A percentile compares a stretch with the other conserved stretches of the same genome.
Conservation (phyloP, 2,329 filamentous ascomycete species). For the Scedosporium dehoogii region DNA sequence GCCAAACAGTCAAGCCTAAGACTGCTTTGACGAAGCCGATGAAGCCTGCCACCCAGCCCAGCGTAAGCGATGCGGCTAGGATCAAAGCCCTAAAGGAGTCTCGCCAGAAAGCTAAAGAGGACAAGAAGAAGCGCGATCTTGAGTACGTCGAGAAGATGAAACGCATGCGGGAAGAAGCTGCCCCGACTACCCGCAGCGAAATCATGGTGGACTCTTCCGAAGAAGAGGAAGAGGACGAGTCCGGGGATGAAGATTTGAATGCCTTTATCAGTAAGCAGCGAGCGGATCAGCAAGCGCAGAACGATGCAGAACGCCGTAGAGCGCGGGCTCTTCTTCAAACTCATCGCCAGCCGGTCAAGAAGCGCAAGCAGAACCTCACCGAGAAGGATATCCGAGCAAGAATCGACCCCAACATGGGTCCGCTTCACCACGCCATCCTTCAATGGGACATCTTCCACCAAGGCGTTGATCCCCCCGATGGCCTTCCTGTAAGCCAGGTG, state of each 20-base stretch:
- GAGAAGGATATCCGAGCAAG: constrained; percentile 91
- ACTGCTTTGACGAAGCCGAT: constrained; percentile 13
- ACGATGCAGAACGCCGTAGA: constrained; percentile 36
- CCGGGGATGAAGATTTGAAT: constrained; percentile 49
- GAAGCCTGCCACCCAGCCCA: constrained; percentile 11
- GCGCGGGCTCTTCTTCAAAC: constrained; percentile 41
- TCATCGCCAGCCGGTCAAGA: constrained; percentile 67
- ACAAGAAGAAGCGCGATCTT: constrained; percentile 61
- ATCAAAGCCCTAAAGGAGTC: constrained; percentile 50
- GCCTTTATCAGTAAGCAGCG: constrained; percentile 37
- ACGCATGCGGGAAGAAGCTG: constrained; percentile 10
- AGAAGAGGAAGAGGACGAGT: constrained; percentile 57
- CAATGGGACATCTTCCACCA: constrained; percentile 92
- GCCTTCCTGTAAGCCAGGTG: constrained; percentile 64
- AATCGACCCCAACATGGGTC: constrained; percentile 77
- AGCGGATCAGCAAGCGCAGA: constrained; percentile 36
- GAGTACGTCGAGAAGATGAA: constrained; percentile 62
- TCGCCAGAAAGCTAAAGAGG: constrained; percentile 65
- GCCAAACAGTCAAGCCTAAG: constrained; percentile 18
- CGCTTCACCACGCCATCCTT: constrained; percentile 75
- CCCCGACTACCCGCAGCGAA: constrained; percentile 50
- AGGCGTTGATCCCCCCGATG: constrained; percentile 75
- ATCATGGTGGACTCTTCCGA: constrained; percentile 87
- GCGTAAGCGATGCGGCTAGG: constrained; percentile 19
- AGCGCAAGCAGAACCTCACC: constrained; percentile 68